A percentile compares a stretch with the other conserved stretches of the same genome.
These are phyloP conservation scores for Gossypium armourianum DNA, from an alignment of 441 rosid genomes.

Conservation along the genomic window DNA sequence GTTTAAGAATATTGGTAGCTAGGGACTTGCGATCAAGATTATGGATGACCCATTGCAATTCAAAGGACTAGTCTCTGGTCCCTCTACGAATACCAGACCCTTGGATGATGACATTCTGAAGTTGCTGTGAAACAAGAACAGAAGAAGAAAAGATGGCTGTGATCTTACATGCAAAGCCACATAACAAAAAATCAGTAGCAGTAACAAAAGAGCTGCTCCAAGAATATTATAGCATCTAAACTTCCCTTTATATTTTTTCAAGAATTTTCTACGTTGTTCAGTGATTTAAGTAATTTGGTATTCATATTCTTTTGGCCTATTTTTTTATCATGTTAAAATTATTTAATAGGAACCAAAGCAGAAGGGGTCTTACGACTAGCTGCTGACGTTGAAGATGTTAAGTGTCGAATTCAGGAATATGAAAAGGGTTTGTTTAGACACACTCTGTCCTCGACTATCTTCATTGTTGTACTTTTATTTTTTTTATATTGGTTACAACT, in stretches of 20 bases:
- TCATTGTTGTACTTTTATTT: neutral
- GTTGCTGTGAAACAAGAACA: neutral
- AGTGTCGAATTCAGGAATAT: conserved; percentile 73
- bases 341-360: conserved; percentile 54
- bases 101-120: neutral
- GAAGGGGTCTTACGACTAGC: conserved; percentile 98
- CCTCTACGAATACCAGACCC: neutral
- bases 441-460: conserved; percentile 9
- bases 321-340: conserved; percentile 25
- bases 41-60: neutral
- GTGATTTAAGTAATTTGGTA: neutral
- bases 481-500: neutral
- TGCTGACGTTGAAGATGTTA: conserved; percentile 94
- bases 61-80: neutral
- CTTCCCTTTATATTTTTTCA: conserved; percentile 8
- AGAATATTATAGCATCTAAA: neutral
- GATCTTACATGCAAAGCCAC: neutral
- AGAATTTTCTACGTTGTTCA: conserved; percentile 1
- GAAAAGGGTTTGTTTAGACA: conserved; percentile 62
- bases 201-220: neutral
- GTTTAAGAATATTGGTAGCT: neutral
- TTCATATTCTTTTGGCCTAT: neutral
- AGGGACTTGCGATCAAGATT: neutral
- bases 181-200: neutral
- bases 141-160: neutral